Evolutionary conservation across 352 stramenopile genomes (phyloP).

Genomic region (Pythium sukuiense): DNA sequence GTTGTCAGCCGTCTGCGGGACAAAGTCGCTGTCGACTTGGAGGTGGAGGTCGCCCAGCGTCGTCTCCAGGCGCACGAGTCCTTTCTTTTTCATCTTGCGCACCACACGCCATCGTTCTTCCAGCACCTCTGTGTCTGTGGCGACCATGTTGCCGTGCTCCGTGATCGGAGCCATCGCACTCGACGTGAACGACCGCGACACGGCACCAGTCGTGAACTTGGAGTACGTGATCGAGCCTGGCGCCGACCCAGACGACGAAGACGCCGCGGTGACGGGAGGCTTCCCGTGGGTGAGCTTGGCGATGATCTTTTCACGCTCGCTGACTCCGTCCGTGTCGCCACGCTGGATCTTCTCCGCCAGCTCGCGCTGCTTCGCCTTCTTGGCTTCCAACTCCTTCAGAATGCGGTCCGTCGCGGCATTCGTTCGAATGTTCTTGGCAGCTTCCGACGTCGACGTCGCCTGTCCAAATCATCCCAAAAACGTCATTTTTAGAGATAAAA

Average conservation of each 20-base stretch:
- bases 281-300: slow-evolving; percentile 61
- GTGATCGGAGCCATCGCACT: slow-evolving; percentile 85
- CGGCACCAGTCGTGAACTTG: slow-evolving; percentile 88
- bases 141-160: slow-evolving; percentile 45
- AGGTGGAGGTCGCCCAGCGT: slow-evolving; percentile 94
- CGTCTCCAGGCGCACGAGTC: slow-evolving; percentile 95
- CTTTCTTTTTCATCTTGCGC: slow-evolving; percentile 94
- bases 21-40: slow-evolving; percentile 96
- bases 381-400: slow-evolving; percentile 75
- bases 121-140: slow-evolving; percentile 59
- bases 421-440: slow-evolving; percentile 68
- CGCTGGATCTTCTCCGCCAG: slow-evolving; percentile 64
- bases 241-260: neutral
- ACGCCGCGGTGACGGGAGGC: neutral
- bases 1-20: slow-evolving; percentile 95
- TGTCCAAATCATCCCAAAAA: neutral
- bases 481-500: neutral
- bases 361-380: slow-evolving; percentile 61
- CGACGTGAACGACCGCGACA: slow-evolving; percentile 95
- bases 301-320: slow-evolving; percentile 75
- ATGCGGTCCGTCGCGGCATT: slow-evolving; percentile 85
- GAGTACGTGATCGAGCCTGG: slow-evolving; percentile 56
- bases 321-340: slow-evolving; percentile 52
- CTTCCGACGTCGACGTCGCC: slow-evolving; percentile 10
- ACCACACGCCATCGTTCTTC: slow-evolving; percentile 87